Percentiles rank a stretch among this genome's conserved stretches.
These are phyloP conservation scores for Leavenworthia alabamica DNA, from an alignment of 345 rosid species.

Conservation along the genomic window DNA sequence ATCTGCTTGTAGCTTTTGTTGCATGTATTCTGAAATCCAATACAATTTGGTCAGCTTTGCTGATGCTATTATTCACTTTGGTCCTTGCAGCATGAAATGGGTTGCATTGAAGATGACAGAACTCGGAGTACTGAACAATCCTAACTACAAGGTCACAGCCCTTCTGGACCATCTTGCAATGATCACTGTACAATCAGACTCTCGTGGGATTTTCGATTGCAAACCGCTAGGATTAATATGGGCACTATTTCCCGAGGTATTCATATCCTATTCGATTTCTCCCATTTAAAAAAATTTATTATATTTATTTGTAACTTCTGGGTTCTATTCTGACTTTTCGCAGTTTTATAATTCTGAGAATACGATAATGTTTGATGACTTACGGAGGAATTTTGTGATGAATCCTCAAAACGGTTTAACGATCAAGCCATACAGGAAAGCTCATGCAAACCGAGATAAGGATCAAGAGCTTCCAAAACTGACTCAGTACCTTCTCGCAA, in stretches of 20 bases:
- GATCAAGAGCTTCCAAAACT: constrained; percentile 87
- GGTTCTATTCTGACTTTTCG: neutral
- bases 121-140: constrained; percentile 82
- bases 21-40: neutral
- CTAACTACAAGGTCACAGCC: constrained; percentile 86
- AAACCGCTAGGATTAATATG: constrained; percentile 90
- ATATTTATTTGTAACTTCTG: neutral
- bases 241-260: constrained; percentile 84
- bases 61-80: neutral
- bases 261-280: neutral
- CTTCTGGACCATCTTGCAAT: constrained; percentile 88
- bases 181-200: constrained; percentile 92
- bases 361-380: constrained; percentile 97
- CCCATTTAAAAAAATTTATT: neutral
- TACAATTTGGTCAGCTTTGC: neutral
- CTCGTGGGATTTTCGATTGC: constrained; percentile 84
- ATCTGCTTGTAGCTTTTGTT: neutral
- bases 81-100: constrained; percentile 81
- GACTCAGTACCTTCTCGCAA: constrained; percentile 74
- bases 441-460: constrained; percentile 74
- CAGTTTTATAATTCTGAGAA: constrained; percentile 75
- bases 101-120: constrained; percentile 97
- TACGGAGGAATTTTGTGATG: constrained; percentile 85
- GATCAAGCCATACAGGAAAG: constrained; percentile 79
- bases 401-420: constrained; percentile 85